Base-by-base conservation (phyloP, 2,329 filamentous ascomycete genomes). In the Lasiodiplodia theobromae region DNA sequence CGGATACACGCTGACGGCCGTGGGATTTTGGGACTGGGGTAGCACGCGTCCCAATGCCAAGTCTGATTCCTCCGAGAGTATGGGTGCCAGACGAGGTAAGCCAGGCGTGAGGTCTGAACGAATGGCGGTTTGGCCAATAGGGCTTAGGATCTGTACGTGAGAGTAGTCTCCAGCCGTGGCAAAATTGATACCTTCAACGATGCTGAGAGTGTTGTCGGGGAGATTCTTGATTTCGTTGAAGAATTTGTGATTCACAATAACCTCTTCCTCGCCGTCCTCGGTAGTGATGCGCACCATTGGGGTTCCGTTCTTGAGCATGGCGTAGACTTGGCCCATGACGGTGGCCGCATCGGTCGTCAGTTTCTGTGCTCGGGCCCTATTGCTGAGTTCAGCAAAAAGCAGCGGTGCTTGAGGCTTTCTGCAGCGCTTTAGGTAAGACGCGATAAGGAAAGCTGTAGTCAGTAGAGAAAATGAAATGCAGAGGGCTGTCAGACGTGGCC, bases 21-120 rank as follows among this genome's bases (percentile, higher is more conserved):
- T 28, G 52, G 52, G 5, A 31, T 5, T 7, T 25, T 4, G 52
- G 54, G 74, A 77, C 7, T 71, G 66, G 0, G 76, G 75, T 54
- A 79, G 57, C 10, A 74, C 72, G 21, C 75, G 70, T 44, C 69
- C 53, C 8, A 79, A 28, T 2, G 74, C 72, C 4, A 70, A 60
- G 23, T 78, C 71, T 14, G 77, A 74, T 60, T 79, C 77, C 14
- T 68, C 63, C 52, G 70, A 74, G n/a, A 79, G 72, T 10, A 69
- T 71, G 3, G 72, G 69, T 44, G 77, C 77, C 51, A 80, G 56
- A 4, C 77, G 76, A 31, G 70, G 63, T 16, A 80, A 71, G 25
- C 74, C 72, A 34, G 77, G 77, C 8, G 77, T 80, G 10, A 80
- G 70, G 53, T 79, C 75, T 1, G 74, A 72, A 63, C 73, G 77